These are phyloP conservation scores for Przewalskia tangutica DNA, from an alignment of 257 asterid genomes.

Conservation along the genomic window DNA sequence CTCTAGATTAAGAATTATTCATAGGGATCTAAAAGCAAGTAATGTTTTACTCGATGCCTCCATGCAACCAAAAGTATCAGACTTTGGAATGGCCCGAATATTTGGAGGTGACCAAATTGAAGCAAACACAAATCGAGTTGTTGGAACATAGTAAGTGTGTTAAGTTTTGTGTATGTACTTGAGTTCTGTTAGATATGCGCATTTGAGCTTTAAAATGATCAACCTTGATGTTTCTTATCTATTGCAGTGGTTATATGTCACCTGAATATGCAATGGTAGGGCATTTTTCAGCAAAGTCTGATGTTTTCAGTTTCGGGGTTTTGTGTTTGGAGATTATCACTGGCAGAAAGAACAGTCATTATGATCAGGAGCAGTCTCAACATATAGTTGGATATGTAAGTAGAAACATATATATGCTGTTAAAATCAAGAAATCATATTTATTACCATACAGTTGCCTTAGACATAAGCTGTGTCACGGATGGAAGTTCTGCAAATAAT, in stretches of 20 bases:
- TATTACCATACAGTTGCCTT: not conserved
- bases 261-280: constrained; percentile 40
- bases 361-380: not conserved
- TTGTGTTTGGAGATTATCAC: constrained; percentile 17
- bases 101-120: constrained; percentile 18
- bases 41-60: constrained; percentile 19
- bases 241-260: constrained; percentile 33
- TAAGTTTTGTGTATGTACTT: not conserved
- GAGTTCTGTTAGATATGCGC: not conserved
- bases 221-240: not conserved
- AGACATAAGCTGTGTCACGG: not conserved
- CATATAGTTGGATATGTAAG: constrained; percentile 24
- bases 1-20: constrained; percentile 26
- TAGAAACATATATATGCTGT: not conserved
- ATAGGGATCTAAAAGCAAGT: constrained; percentile 32
- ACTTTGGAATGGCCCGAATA: constrained; percentile 33
- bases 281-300: constrained; percentile 23
- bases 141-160: constrained; percentile 28
- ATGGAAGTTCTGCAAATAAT: not conserved
- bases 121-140: constrained; percentile 25
- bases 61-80: constrained; percentile 32
- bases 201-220: not conserved
- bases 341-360: constrained; percentile 18
- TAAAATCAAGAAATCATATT: not conserved
- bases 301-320: constrained; percentile 26